Evolutionary conservation across 1,284 basidiomycete species (phyloP).

Genomic region (Albatrellus sp.): DNA sequence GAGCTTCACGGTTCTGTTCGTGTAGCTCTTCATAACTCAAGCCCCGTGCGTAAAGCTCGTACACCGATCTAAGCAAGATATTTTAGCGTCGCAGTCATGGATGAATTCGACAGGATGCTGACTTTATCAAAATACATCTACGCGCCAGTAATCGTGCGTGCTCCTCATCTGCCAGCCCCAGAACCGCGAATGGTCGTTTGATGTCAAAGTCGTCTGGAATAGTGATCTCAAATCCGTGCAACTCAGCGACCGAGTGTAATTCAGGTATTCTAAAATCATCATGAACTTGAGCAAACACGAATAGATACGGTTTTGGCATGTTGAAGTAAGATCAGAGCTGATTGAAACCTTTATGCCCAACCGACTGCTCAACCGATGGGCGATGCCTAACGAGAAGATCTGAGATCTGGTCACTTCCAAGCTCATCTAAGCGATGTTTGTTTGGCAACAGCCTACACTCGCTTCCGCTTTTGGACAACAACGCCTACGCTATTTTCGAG

Average conservation of each 20-base stretch:
- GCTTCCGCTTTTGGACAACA: background rate
- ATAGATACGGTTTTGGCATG: slow-evolving; percentile 41
- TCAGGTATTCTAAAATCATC: slow-evolving; percentile 75
- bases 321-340: slow-evolving; percentile 4
- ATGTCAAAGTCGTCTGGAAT: slow-evolving; percentile 39
- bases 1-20: slow-evolving; percentile 32
- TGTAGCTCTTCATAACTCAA: slow-evolving; percentile 64
- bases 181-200: slow-evolving; percentile 63
- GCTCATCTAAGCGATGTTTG: background rate
- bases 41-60: slow-evolving; percentile 67
- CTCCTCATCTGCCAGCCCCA: slow-evolving; percentile 59
- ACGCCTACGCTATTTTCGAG: background rate
- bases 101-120: slow-evolving; percentile 14
- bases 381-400: background rate
- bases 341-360: background rate
- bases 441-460: slow-evolving; percentile 2
- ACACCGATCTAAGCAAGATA: slow-evolving; percentile 47
- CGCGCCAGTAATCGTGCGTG: slow-evolving; percentile 65
- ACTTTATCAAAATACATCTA: slow-evolving; percentile 82
- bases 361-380: too few relatives aligned
- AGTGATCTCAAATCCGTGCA: slow-evolving; percentile 43
- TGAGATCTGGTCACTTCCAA: background rate
- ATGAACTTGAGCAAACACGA: slow-evolving; percentile 73
- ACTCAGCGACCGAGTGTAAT: slow-evolving; percentile 57
- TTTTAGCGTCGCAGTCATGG: background rate